Percentiles rank a stretch among this genome's conserved stretches.
phyloP scores from a whole-genome alignment of 164 flowering plant genomes.

The Chimonanthus praecox region DNA sequence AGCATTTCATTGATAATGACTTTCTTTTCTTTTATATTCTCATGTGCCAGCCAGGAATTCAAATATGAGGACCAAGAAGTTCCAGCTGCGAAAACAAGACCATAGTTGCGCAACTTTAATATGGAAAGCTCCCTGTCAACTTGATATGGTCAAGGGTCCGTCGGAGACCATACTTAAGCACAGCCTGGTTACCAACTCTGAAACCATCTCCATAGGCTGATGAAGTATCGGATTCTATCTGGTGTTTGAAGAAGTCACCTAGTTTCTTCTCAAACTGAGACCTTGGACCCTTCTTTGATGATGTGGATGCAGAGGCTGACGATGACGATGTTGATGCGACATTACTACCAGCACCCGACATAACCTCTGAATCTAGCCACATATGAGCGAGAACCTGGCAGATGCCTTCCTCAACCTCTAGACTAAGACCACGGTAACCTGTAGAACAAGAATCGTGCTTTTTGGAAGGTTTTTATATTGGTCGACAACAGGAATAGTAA shows the following conservation, averaged over 20 bases:
- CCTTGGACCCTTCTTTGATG: conserved; percentile 40
- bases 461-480: too few relatives aligned
- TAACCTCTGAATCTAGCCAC: conserved; percentile 77
- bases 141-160: conserved; percentile 75
- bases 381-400: conserved; percentile 92
- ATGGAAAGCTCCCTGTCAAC: conserved; percentile 72
- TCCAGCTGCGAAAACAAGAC: neutral
- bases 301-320: conserved; percentile 27
- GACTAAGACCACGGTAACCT: conserved; percentile 75
- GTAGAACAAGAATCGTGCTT: neutral
- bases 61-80: conserved; percentile 17
- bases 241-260: conserved; percentile 86
- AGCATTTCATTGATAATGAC: neutral
- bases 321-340: conserved; percentile 44
- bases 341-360: conserved; percentile 39
- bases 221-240: conserved; percentile 82
- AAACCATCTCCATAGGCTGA: conserved; percentile 31
- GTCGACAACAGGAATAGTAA: too few relatives aligned
- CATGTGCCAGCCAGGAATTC: conserved; percentile 19
- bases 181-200: conserved; percentile 58
- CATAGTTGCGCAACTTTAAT: conserved; percentile 1
- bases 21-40: neutral
- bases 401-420: conserved; percentile 90
- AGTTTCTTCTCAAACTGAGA: conserved; percentile 78
- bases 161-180: conserved; percentile 62